Percentiles rank a stretch among this genome's conserved stretches.
Evolutionary conservation across 805 yeast species (phyloP).

Genomic region (Limtongozyma cylindracea): DNA sequence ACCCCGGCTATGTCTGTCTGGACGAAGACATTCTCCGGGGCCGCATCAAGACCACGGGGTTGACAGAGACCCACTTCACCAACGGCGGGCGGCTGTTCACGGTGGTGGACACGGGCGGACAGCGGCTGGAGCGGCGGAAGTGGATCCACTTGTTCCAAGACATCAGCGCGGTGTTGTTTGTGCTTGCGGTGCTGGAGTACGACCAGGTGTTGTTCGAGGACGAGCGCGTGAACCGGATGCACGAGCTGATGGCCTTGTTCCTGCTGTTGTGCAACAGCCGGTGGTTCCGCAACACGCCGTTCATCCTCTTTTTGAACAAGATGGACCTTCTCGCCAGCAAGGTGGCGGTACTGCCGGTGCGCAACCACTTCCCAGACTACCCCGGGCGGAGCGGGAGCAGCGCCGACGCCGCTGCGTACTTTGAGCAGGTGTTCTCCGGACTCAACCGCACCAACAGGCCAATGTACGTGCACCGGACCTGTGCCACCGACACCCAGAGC

Average conservation of each 20-base stretch:
- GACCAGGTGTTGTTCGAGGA: constrained; percentile 87
- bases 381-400: constrained; percentile 33
- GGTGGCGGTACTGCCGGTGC: constrained; percentile 36
- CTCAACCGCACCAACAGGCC: constrained; percentile 45
- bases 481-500: constrained; percentile 80
- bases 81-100: constrained; percentile 39
- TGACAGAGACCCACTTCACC: constrained; percentile 62
- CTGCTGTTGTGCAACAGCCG: constrained; percentile 62
- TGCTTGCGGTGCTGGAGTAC: constrained; percentile 74
- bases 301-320: constrained; percentile 75
- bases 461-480: constrained; percentile 78
- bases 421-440: constrained; percentile 39
- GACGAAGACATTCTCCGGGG: constrained; percentile 77
- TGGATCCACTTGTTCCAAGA: constrained; percentile 93
- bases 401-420: constrained; percentile 42
- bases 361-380: constrained; percentile 56
- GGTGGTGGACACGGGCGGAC: constrained; percentile 93
- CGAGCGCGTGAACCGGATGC: constrained; percentile 70
- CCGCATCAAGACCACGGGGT: constrained; percentile 87
- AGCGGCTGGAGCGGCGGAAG: constrained; percentile 69
- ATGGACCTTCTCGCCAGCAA: constrained; percentile 61
- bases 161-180: constrained; percentile 70
- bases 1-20: constrained; percentile 38
- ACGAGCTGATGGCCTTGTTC: constrained; percentile 67
- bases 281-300: constrained; percentile 73